Evolutionary conservation across 2,329 filamentous ascomycete genomes (phyloP), one percentile per base, ranked within the genome.

Genomic region (Fusarium ramigenum): DNA sequence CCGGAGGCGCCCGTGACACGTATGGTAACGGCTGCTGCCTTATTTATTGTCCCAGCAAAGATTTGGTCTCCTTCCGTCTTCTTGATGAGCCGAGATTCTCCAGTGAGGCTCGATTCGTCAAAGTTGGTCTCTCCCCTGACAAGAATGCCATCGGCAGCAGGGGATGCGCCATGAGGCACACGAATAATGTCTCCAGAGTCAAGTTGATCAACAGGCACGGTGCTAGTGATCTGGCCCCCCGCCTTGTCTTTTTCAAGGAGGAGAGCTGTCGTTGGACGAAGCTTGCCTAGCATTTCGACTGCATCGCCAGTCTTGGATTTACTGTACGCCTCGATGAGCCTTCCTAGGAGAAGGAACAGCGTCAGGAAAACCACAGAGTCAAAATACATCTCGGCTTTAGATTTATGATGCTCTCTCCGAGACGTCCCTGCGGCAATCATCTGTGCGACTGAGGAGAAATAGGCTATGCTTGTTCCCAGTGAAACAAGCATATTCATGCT

Each of bases 401-500:
- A 72, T n/a, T 39, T 47, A n/a, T 66, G 69, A 40, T 74, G 70
- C 8, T 66, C 53, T 42, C 72, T 57, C 79, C 77, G 6, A 78
- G 71, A 8, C 79, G 86, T 88, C 8, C 91, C 89, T 2, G 82
- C 83, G 11, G 90, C 89, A 58, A 94, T 91, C 79, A 98, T 87
- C 72, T 97, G 91, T 21, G 90, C 92, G 30, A 97, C 84, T 0
- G 94, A 97, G 1, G 94, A 92, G 70, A 97, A 85, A 80, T 97
- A 97, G 4, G 95, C 95, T 68, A 98, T 94, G 5, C 90, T 92
- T 1, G 95, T 97, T 10, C 95, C 95, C 5, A 97, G 87, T 12
- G 93, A 96, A 82, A 98, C 95, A 67, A 98, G 88, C 84, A 97
- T 92, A 79, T 97, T 97, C 95, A 98, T 98, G 84, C 95, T 97